Percentiles rank a stretch among this genome's conserved stretches.
Conservation (phyloP, 75 land plant genomes). For the Sequoiadendron giganteum region DNA sequence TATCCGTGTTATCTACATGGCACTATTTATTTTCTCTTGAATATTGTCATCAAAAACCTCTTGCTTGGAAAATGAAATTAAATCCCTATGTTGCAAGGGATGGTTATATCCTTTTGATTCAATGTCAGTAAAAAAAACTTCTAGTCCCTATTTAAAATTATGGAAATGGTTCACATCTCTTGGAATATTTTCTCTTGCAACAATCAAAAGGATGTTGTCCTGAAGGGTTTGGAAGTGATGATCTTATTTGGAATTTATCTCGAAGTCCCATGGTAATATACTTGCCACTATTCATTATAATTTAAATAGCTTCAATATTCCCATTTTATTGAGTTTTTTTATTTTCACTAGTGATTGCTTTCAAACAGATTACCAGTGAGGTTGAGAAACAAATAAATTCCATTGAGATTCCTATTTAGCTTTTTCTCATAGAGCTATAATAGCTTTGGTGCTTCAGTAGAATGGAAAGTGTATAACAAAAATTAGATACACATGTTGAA, state of each 20-base stretch:
- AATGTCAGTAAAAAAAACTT: too few relatives aligned
- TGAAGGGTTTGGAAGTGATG: constrained; percentile 31
- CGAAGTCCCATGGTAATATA: constrained; percentile 29
- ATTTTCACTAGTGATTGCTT: background rate
- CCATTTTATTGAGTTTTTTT: background rate
- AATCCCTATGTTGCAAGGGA: too few relatives aligned
- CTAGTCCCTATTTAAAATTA: too few relatives aligned
- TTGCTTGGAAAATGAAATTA: too few relatives aligned
- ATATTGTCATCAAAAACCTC: too few relatives aligned
- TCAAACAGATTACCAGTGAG: background rate
- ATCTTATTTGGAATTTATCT: constrained; percentile 39
- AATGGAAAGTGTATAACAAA: too few relatives aligned
- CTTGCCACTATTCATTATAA: background rate
- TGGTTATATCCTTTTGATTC: too few relatives aligned
- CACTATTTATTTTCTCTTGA: too few relatives aligned
- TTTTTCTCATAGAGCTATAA: background rate
- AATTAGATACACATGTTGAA: too few relatives aligned
- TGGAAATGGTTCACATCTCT: too few relatives aligned
- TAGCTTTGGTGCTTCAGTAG: background rate
- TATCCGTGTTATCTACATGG: too few relatives aligned
- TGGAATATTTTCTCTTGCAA: too few relatives aligned
- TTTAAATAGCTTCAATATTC: background rate
- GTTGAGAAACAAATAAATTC: background rate
- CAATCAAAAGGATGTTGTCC: constrained; percentile 9
- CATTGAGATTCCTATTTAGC: background rate